phyloP scores from a whole-genome alignment of 495 filamentous ascomycete species.

The Penicillium paradoxum region DNA sequence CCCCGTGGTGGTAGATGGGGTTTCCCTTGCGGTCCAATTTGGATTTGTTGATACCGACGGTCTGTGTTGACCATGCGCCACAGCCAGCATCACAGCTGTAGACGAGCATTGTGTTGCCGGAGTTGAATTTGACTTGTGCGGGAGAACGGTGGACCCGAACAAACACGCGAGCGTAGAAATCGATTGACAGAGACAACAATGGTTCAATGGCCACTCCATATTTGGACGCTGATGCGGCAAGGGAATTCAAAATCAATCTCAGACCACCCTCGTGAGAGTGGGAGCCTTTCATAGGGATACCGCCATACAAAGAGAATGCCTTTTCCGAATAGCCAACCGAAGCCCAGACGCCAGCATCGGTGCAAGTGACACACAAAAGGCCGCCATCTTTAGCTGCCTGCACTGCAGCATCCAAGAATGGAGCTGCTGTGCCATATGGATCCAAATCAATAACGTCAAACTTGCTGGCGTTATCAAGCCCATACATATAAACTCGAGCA shows the following conservation, averaged over 20 bases:
- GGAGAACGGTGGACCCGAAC: conserved; percentile 75
- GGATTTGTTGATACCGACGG: conserved; percentile 59
- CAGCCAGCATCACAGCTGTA: conserved; percentile 90
- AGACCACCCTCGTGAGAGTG: conserved; percentile 88
- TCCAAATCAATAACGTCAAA: conserved; percentile 97
- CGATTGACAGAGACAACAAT: conserved; percentile 84
- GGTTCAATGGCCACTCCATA: conserved; percentile 93
- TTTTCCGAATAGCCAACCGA: conserved; percentile 93
- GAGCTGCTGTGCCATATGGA: conserved; percentile 87
- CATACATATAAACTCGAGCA: conserved; percentile 88
- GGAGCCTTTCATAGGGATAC: conserved; percentile 73
- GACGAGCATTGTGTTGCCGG: conserved; percentile 85
- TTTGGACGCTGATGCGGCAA: conserved; percentile 71
- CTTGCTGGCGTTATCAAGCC: conserved; percentile 32
- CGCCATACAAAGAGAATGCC: conserved; percentile 84
- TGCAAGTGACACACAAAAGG: conserved; percentile 92
- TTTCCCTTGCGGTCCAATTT: conserved; percentile 63
- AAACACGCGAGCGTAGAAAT: conserved; percentile 92
- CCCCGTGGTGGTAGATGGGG: conserved; percentile 66
- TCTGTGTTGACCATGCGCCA: conserved; percentile 78
- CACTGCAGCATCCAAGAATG: conserved; percentile 86
- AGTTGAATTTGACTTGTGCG: conserved; percentile 79
- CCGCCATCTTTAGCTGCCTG: conserved; percentile 81
- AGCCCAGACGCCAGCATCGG: conserved; percentile 89
- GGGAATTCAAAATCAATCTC: conserved; percentile 72